phyloP scores from a whole-genome alignment of 805 yeast species.

The Huiozyma naganishii region DNA sequence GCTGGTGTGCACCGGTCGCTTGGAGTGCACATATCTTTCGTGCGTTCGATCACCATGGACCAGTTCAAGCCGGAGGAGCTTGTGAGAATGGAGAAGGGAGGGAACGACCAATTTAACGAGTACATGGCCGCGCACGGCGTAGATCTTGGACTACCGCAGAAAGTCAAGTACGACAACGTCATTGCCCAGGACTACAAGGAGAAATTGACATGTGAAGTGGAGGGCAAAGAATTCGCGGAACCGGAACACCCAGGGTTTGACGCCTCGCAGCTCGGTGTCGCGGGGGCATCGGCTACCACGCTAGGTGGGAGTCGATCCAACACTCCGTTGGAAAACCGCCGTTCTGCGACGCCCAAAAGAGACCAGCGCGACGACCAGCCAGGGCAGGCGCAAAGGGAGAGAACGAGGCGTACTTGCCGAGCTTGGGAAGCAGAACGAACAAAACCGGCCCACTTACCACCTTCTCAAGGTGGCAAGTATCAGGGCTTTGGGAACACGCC shows the following conservation, averaged over 20 bases:
- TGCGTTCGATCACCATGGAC: slow-evolving; percentile 95
- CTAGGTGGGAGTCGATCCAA: slow-evolving; percentile 8
- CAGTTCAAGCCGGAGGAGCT: slow-evolving; percentile 93
- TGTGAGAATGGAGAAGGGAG: slow-evolving; percentile 86
- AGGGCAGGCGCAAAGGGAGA: slow-evolving; percentile 33
- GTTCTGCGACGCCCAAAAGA: slow-evolving; percentile 29
- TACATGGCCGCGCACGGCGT: slow-evolving; percentile 68
- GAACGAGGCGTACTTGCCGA: slow-evolving; percentile 75
- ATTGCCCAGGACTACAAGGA: slow-evolving; percentile 93
- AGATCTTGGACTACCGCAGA: slow-evolving; percentile 51
- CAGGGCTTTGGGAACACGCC: slow-evolving; percentile 87
- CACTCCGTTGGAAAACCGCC: slow-evolving; percentile 32
- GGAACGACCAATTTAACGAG: slow-evolving; percentile 63
- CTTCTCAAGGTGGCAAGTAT: slow-evolving; percentile 89
- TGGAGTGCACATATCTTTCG: slow-evolving; percentile 95
- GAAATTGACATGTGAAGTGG: slow-evolving; percentile 61
- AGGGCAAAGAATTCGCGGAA: slow-evolving; percentile 59
- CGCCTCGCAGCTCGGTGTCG: slow-evolving; percentile 11
- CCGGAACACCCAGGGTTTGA: slow-evolving; percentile 44
- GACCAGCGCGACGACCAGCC: slow-evolving; percentile 3
- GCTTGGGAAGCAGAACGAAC: slow-evolving; percentile 62
- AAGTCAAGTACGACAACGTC: slow-evolving; percentile 71
- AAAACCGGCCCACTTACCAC: slow-evolving; percentile 73
- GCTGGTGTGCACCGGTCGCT: slow-evolving; percentile 94
- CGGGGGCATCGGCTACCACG: background rate